Base-by-base conservation (phyloP, 2,329 filamentous ascomycete species). In the Pseudocercospora vitis region DNA sequence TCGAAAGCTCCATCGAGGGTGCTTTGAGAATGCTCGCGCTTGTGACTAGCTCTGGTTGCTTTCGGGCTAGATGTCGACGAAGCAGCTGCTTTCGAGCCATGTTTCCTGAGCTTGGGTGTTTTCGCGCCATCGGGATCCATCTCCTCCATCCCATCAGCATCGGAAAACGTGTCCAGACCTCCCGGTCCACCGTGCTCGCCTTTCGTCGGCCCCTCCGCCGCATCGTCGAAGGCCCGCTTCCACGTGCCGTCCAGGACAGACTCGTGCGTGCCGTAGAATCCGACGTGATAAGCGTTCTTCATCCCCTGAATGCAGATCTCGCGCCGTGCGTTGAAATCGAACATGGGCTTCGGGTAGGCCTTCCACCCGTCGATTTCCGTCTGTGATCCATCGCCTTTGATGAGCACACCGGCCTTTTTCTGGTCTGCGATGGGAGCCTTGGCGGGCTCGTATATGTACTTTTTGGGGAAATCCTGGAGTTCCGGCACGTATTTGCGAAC, bases 401-500 rank as follows among this genome's bases (percentile, higher is more conserved):
- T 73, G 14, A 81, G 66, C 48, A 88, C 85, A 0, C 83, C 81
- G 52, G 86, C 88, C 63, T 79, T 83, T 67, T 82, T 87, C 73
- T 89, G 84, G 52, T 89, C 87, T 16, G 71, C 71, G 32, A 85
- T 77, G 1, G 84, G 83, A 35, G 87, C 86, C 65, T 86, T 89
- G 84, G 86, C 88, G 4, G 88, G 88, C 74, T 91, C 87, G 61
- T 89, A 91, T 26, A 91, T 89, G 63, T 81, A 89, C 69, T 87
- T 89, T 49, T 79, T 78, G 11, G 84, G 77, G 57, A 86, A 76
- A 0, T 77, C 63, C 53, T 72, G 33, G 2, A 59, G 54, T 23
- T 59, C 0, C 0, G 88, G 87, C 0, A 87, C 81, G 70, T 82
- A 91, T 32, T 73, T 76, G 19, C 82, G 74, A 42, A 91, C 79